Evolutionary conservation across 352 stramenopile genomes (phyloP), one percentile per base, ranked within the genome.

Genomic region (Globisporangium barbulae): DNA sequence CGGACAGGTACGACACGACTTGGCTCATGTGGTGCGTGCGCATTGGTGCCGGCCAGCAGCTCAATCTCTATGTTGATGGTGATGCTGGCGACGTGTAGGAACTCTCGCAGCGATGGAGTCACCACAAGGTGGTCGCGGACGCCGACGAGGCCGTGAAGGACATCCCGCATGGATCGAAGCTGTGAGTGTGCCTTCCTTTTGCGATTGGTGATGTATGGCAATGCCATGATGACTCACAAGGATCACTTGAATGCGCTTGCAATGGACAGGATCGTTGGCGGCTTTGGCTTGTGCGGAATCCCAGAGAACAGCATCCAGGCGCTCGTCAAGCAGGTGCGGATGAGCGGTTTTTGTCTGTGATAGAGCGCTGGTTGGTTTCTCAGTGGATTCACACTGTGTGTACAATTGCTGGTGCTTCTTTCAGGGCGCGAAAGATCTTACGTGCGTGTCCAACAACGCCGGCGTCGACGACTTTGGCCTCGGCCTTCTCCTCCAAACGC

Each of bases 401-500:
- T 5, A 17, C 10, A n/a, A n/a, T 22, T 9, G 5, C 2, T 37
- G 19, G 12, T 55, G 9, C 5, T 47, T 54, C 6, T 5, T 50
- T 44, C 65, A 93, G 72, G 91, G 91, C 17, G 71, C 87, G 5
- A 93, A 91, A 47, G 80, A 94, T 49, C 73, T 98, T 52, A 97
- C 85, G 13, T 94, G 85, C 67, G 89, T 98, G 21, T 97, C 89
- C 19, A 98, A 98, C 71, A 98, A 98, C 66, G 91, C 91, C 25
- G 96, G 97, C 44, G 90, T 98, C 10, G 97, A 99, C 70, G 85
- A 95, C 62, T 97, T 97, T 76, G 96, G 94, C 9, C 75, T 99
- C 31, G 96, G 97, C 22, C 74, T 96, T 58, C 72, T 99, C 25
- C 78, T 99, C 19, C 90, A 98, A 74, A 92, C 89, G 6, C 83